Percentiles rank a stretch among this genome's conserved stretches.
These are phyloP conservation scores for Forsythia viridissima DNA, from an alignment of 257 asterid species.

Conservation along the genomic window DNA sequence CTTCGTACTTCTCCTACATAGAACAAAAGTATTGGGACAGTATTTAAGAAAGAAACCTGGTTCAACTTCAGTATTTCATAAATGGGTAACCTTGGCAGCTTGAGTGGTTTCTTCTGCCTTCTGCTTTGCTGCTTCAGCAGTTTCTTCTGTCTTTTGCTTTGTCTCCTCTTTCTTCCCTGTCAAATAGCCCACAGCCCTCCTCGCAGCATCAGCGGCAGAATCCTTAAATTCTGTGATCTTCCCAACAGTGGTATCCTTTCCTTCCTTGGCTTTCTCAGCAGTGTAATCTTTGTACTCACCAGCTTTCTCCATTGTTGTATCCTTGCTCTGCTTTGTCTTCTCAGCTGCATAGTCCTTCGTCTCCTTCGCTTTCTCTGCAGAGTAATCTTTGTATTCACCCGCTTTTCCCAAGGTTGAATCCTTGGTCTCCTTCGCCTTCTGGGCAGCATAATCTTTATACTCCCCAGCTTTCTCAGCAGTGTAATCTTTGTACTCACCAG, in stretches of 20 bases:
- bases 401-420: background rate
- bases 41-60: background rate
- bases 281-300: too few species aligned
- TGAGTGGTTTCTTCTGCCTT: slow-evolving; percentile 30
- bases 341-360: slow-evolving; percentile 15
- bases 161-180: slow-evolving; percentile 73
- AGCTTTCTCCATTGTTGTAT: slow-evolving; percentile 4
- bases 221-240: slow-evolving; percentile 43
- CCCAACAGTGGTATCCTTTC: slow-evolving; percentile 52
- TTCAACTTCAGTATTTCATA: slow-evolving; percentile 19
- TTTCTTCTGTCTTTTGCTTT: slow-evolving; percentile 35
- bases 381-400: slow-evolving; percentile 9
- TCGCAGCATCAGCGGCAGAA: slow-evolving; percentile 42
- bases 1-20: slow-evolving; percentile 49
- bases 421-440: background rate
- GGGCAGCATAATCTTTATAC: slow-evolving; percentile 39
- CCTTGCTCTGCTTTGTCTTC: slow-evolving; percentile 12
- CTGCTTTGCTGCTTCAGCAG: slow-evolving; percentile 35
- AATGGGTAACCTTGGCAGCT: slow-evolving; percentile 65
- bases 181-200: slow-evolving; percentile 53
- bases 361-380: slow-evolving; percentile 18
- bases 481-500: too few species aligned
- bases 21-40: background rate
- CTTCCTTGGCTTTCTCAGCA: slow-evolving; percentile 40
- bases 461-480: slow-evolving; percentile 3